These are phyloP conservation scores for Podospora sp. DNA, from an alignment of 495 filamentous ascomycete genomes.

Conservation along the genomic window DNA sequence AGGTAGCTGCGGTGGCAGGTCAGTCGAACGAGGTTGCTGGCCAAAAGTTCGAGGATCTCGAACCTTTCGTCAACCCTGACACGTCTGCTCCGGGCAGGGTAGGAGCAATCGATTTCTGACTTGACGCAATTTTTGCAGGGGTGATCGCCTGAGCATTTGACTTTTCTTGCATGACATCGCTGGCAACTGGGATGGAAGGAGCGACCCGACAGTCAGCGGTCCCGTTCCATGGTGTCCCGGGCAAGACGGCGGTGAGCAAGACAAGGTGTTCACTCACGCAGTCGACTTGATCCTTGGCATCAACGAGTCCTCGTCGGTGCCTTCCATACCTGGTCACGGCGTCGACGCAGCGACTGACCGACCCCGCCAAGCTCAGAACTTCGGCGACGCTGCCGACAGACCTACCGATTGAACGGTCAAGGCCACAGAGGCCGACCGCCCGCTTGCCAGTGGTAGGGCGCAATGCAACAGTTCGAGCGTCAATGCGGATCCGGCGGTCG, in stretches of 20 bases:
- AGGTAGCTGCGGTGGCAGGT: slow-evolving; percentile 7
- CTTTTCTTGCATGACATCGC: neutral
- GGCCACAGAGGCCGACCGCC: no score
- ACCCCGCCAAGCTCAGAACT: neutral
- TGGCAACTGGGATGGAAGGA: neutral
- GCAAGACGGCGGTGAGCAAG: no score
- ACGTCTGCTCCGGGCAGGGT: neutral
- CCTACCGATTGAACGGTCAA: no score
- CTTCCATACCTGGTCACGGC: no score
- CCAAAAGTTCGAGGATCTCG: neutral
- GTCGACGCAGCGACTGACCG: neutral
- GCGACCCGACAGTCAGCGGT: no score
- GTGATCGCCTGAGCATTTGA: slow-evolving; percentile 27
- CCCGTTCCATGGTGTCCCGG: neutral
- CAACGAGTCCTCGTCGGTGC: neutral
- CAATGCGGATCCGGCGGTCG: neutral
- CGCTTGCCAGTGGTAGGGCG: no score
- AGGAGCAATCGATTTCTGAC: neutral
- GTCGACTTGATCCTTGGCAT: slow-evolving; percentile 7
- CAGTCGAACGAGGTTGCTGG: neutral
- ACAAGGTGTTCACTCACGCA: neutral
- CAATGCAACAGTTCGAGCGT: no score
- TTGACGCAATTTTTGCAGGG: slow-evolving; percentile 30
- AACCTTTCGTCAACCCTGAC: neutral
- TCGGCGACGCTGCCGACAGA: neutral